These are phyloP conservation scores for Solanum megistacrolobum DNA, from an alignment of 257 asterid species.

Conservation along the genomic window DNA sequence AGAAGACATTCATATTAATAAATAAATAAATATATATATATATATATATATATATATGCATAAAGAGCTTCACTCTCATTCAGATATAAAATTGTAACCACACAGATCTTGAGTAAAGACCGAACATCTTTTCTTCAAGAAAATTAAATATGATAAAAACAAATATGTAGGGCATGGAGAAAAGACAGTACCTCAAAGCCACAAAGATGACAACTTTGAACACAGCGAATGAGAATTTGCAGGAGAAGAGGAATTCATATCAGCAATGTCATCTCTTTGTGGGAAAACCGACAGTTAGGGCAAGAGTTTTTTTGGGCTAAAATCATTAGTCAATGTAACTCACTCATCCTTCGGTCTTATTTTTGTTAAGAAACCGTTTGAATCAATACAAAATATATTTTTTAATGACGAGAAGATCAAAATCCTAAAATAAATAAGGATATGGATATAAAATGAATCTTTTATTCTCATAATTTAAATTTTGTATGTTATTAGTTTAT, in stretches of 20 bases:
- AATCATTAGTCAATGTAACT: too few relatives aligned
- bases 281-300: not conserved
- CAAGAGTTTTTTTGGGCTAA: not conserved
- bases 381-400: too few relatives aligned
- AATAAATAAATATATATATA: too few relatives aligned
- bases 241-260: not conserved
- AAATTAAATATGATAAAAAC: too few relatives aligned
- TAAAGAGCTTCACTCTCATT: not conserved
- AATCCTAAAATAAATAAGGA: too few relatives aligned
- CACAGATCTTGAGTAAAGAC: not conserved
- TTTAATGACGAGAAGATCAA: too few relatives aligned
- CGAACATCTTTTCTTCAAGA: not conserved
- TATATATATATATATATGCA: too few relatives aligned
- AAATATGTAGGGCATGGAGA: not conserved
- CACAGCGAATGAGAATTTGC: not conserved
- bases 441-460: too few relatives aligned
- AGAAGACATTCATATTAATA: not conserved
- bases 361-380: too few relatives aligned
- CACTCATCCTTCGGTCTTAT: too few relatives aligned
- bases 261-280: not conserved
- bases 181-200: not conserved
- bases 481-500: too few relatives aligned
- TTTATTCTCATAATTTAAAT: too few relatives aligned
- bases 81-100: constrained; percentile 1
- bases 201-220: not conserved